Conservation (phyloP, 139 green algal species). For the Chlorella sp. region DNA sequence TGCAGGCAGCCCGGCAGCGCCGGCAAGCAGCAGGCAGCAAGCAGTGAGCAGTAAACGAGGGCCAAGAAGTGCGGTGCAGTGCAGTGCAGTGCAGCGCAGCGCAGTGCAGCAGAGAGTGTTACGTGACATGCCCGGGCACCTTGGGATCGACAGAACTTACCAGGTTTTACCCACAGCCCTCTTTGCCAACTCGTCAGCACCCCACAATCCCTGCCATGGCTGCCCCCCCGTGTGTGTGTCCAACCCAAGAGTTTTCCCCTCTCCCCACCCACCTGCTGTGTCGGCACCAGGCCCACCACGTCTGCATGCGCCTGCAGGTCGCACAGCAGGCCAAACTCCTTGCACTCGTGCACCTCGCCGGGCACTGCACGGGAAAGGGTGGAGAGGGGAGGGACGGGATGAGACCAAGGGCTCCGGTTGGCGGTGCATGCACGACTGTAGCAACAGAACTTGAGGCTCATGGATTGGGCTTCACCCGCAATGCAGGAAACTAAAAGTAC, state of each 20-base stretch:
- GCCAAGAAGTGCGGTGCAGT: too few species aligned
- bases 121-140: too few species aligned
- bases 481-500: too few species aligned
- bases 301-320: slow-evolving; percentile 75
- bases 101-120: not conserved
- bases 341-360: slow-evolving; percentile 64
- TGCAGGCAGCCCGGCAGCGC: too few species aligned
- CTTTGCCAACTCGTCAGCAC: not conserved
- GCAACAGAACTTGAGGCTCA: too few species aligned
- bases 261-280: slow-evolving; percentile 34
- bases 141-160: too few species aligned
- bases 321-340: slow-evolving; percentile 77
- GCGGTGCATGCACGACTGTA: too few species aligned
- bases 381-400: slow-evolving; percentile 21
- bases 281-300: slow-evolving; percentile 59
- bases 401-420: not conserved
- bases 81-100: not conserved
- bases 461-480: too few species aligned
- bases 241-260: not conserved
- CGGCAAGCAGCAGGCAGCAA: too few species aligned
- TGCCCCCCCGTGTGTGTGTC: too few species aligned
- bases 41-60: too few species aligned
- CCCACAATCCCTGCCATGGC: not conserved
- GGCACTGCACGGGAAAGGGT: slow-evolving; percentile 13
- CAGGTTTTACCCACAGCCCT: too few species aligned